These are phyloP conservation scores for Phylloporus scabripes DNA, from an alignment of 768 basidiomycete species.

Conservation along the genomic window DNA sequence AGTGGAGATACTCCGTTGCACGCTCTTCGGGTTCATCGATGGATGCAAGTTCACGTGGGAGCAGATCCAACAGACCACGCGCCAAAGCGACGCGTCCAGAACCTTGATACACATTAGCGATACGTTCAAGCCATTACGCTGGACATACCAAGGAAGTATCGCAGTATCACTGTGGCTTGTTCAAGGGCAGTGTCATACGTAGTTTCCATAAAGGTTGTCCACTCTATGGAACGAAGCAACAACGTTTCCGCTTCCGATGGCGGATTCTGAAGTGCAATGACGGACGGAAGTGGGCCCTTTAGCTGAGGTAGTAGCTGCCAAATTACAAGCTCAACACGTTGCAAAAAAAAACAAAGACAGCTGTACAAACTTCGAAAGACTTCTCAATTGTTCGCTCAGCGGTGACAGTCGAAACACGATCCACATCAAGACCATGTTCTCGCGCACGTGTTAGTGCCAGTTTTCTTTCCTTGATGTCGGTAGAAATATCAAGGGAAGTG, in stretches of 20 bases:
- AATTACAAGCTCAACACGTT: slow-evolving; percentile 7
- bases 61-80: slow-evolving; percentile 48
- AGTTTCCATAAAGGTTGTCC: slow-evolving; percentile 74
- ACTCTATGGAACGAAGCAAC: slow-evolving; percentile 85
- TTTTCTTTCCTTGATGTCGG: slow-evolving; percentile 58
- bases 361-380: slow-evolving; percentile 51
- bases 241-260: slow-evolving; percentile 55
- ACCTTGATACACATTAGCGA: slow-evolving; percentile 36
- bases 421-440: slow-evolving; percentile 81
- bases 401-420: slow-evolving; percentile 71
- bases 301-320: slow-evolving; percentile 46
- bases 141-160: slow-evolving; percentile 80
- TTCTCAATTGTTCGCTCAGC: slow-evolving; percentile 74
- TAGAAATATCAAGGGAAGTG: slow-evolving; percentile 62
- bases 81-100: slow-evolving; percentile 73
- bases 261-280: slow-evolving; percentile 51
- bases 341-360: slow-evolving; percentile 4
- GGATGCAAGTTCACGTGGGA: slow-evolving; percentile 57
- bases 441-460: slow-evolving; percentile 68
- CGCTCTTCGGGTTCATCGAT: slow-evolving; percentile 66
- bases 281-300: slow-evolving; percentile 55
- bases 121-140: not conserved
- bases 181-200: slow-evolving; percentile 78
- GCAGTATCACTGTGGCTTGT: slow-evolving; percentile 81
- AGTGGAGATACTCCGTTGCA: slow-evolving; percentile 73